These are phyloP conservation scores for Fusarium acutatum DNA, from an alignment of 2,329 filamentous ascomycete species.

Conservation along the genomic window DNA sequence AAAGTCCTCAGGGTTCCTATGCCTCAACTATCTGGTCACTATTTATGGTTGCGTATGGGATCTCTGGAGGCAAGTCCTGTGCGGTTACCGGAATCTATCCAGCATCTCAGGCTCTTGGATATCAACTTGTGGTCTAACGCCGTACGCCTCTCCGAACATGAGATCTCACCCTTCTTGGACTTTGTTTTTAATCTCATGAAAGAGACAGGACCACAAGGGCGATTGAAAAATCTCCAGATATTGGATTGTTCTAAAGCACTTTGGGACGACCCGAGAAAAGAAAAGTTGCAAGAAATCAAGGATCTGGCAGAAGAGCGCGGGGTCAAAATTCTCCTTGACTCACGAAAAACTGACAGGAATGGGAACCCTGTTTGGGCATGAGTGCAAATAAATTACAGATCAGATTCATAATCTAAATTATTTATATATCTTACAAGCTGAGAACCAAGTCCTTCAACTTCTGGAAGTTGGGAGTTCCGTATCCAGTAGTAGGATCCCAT, in stretches of 20 bases:
- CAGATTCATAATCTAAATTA: neutral
- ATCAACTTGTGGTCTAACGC: neutral
- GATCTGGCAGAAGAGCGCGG: neutral
- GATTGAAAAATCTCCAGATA: neutral
- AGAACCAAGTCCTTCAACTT: conserved; percentile 29
- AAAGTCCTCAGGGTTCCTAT: neutral
- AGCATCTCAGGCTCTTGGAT: neutral
- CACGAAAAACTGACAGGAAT: too few species aligned
- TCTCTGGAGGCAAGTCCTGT: neutral
- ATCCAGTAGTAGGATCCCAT: conserved; percentile 34
- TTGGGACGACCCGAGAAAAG: neutral
- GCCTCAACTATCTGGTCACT: neutral
- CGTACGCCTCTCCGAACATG: neutral
- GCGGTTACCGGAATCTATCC: neutral
- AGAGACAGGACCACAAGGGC: neutral
- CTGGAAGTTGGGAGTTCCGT: conserved; percentile 30
- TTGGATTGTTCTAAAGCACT: neutral
- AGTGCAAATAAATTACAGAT: neutral
- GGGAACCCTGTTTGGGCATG: fast-evolving
- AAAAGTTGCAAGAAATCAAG: neutral
- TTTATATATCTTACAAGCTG: neutral
- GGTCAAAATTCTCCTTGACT: neutral
- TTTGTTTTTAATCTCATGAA: neutral
- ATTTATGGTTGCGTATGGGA: fast-evolving
- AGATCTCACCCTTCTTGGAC: neutral